Percentiles rank a stretch among this genome's conserved stretches.
phyloP scores from a whole-genome alignment of 768 basidiomycete species.

The Lactifluus rugatus region DNA sequence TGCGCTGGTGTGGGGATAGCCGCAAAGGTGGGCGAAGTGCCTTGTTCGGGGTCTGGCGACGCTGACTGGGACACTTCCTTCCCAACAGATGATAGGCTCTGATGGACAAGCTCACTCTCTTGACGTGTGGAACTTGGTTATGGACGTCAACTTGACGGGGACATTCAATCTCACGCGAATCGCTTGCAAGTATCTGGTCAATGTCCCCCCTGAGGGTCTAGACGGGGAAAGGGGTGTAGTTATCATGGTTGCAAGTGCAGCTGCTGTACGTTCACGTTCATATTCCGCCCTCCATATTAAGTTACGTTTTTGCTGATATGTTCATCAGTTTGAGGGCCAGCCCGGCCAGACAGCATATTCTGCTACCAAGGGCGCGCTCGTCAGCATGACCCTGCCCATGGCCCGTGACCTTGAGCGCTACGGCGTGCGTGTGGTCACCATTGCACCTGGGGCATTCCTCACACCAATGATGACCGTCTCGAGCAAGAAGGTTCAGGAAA shows the following conservation, averaged over 20 bases:
- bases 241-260: conserved; percentile 46
- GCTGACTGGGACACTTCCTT: background rate
- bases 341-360: conserved; percentile 50
- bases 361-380: conserved; percentile 46
- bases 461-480: conserved; percentile 31
- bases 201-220: conserved; percentile 33
- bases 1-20: conserved; percentile 43
- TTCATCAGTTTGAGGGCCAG: conserved; percentile 44
- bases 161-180: conserved; percentile 51
- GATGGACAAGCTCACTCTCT: conserved; percentile 38
- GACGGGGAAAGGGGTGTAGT: conserved; percentile 52
- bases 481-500: conserved; percentile 21
- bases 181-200: conserved; percentile 40
- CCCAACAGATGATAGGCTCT: conserved; percentile 37
- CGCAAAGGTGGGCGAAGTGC: conserved; percentile 21
- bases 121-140: conserved; percentile 42
- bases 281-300: background rate
- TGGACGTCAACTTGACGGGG: conserved; percentile 49
- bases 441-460: conserved; percentile 47
- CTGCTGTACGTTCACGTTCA: conserved; percentile 27
- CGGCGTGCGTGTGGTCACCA: conserved; percentile 43
- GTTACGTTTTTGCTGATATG: background rate
- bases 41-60: background rate
- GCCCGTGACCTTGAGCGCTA: conserved; percentile 47
- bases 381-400: conserved; percentile 51